Conservation (phyloP, 176 grass and related monocot genomes). For the Miscanthus lutarioriparius region DNA sequence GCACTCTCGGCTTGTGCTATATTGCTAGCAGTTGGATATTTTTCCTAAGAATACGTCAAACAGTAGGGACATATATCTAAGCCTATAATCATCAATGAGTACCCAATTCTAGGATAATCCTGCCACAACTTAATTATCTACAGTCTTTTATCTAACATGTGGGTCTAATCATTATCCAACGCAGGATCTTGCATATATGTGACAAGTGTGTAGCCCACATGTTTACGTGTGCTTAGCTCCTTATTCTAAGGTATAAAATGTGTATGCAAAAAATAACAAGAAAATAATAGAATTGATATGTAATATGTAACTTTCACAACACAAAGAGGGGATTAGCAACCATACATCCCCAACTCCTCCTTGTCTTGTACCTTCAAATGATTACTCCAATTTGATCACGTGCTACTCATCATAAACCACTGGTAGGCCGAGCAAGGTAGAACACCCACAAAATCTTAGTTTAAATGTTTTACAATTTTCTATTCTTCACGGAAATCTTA, state of each 20-base stretch:
- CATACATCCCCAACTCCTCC: neutral
- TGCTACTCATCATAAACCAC: neutral
- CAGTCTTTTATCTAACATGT: neutral
- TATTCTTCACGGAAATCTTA: neutral
- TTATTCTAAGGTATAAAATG: too few species aligned
- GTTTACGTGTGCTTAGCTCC: neutral
- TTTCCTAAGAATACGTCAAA: too few species aligned
- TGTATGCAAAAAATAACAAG: too few species aligned
- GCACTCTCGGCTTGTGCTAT: too few species aligned
- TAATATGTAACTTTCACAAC: too few species aligned
- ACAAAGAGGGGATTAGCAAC: too few species aligned
- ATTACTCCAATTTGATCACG: neutral
- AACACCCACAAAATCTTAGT: neutral
- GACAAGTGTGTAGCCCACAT: neutral
- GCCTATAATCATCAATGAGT: neutral
- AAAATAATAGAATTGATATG: too few species aligned
- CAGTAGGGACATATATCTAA: too few species aligned
- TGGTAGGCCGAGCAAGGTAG: neutral
- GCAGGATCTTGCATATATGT: neutral
- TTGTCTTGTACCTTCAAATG: neutral
- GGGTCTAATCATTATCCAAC: neutral
- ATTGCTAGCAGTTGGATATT: too few species aligned
- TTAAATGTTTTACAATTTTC: neutral
- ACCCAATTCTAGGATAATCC: neutral
- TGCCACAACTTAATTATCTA: too few species aligned